These are phyloP conservation scores for Penicillium sp. DNA, from an alignment of 2,329 filamentous ascomycete genomes.

Conservation along the genomic window DNA sequence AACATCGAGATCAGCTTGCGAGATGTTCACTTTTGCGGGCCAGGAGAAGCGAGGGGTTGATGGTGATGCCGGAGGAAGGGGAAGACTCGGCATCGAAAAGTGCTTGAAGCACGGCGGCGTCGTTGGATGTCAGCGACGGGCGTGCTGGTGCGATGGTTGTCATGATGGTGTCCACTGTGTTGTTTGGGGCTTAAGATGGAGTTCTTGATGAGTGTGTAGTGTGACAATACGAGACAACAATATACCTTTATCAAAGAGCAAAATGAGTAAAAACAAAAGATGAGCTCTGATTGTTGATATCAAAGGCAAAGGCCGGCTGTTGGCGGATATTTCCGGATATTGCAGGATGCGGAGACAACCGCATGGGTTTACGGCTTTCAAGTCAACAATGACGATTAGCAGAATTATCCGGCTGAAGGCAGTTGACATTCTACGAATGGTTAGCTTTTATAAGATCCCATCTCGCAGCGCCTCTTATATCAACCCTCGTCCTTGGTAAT, in stretches of 20 bases:
- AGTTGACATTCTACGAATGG: background rate
- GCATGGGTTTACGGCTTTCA: background rate
- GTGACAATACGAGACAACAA: background rate
- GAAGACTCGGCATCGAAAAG: constrained; percentile 46
- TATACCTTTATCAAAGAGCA: background rate
- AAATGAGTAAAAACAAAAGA: background rate
- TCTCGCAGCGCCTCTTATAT: background rate
- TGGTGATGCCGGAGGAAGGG: constrained; percentile 34
- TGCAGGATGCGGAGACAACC: constrained; percentile 9
- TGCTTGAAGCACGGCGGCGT: constrained; percentile 43
- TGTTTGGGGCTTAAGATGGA: background rate
- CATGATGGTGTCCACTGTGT: constrained; percentile 15
- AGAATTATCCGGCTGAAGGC: background rate
- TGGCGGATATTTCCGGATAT: constrained; percentile 20
- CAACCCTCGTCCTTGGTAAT: background rate
- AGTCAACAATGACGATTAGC: constrained; percentile 1
- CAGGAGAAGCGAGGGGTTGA: constrained; percentile 39
- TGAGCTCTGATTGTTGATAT: background rate
- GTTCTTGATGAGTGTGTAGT: background rate
- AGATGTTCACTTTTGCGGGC: constrained; percentile 34
- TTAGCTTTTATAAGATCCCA: constrained; percentile 1
- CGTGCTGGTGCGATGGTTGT: constrained; percentile 19
- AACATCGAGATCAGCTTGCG: constrained; percentile 30
- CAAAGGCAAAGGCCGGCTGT: constrained; percentile 12
- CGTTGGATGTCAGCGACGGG: constrained; percentile 39